Conservation (phyloP, 2,329 filamentous ascomycete species). For the Colletotrichum echinochloae region DNA sequence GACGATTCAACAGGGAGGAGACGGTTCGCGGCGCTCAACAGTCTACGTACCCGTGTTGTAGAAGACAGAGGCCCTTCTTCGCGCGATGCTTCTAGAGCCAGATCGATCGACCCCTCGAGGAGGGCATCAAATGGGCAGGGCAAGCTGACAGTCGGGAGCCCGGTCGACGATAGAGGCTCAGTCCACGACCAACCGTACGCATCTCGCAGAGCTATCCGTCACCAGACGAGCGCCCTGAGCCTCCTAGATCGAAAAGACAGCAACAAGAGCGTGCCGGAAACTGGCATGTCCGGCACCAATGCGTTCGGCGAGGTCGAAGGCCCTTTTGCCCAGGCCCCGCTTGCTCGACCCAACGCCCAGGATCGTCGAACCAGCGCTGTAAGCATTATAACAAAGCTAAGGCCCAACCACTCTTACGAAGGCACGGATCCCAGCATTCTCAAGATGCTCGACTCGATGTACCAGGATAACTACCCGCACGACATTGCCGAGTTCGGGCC, state of each 20-base stretch:
- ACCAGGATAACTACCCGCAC: constrained; percentile 76
- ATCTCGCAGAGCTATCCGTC: constrained; percentile 61
- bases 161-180: constrained; percentile 51
- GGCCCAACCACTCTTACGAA: constrained; percentile 80
- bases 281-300: constrained; percentile 68
- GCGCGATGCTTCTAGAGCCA: constrained; percentile 46
- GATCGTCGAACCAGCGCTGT: constrained; percentile 44
- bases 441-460: constrained; percentile 86
- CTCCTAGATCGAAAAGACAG: constrained; percentile 70
- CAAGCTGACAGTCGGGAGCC: constrained; percentile 44
- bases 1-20: constrained; percentile 73
- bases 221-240: constrained; percentile 70
- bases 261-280: constrained; percentile 69
- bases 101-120: constrained; percentile 54
- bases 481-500: constrained; percentile 82
- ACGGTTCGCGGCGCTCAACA: constrained; percentile 64
- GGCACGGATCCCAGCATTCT: constrained; percentile 80
- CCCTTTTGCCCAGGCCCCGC: constrained; percentile 58
- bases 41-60: constrained; percentile 43
- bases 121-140: constrained; percentile 49
- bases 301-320: constrained; percentile 71
- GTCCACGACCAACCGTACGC: constrained; percentile 57
- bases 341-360: constrained; percentile 50
- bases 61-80: constrained; percentile 44
- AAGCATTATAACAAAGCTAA: constrained; percentile 40